Conservation (phyloP, 192 early-diverging fungal species). For the Backusella tarrabulga region DNA sequence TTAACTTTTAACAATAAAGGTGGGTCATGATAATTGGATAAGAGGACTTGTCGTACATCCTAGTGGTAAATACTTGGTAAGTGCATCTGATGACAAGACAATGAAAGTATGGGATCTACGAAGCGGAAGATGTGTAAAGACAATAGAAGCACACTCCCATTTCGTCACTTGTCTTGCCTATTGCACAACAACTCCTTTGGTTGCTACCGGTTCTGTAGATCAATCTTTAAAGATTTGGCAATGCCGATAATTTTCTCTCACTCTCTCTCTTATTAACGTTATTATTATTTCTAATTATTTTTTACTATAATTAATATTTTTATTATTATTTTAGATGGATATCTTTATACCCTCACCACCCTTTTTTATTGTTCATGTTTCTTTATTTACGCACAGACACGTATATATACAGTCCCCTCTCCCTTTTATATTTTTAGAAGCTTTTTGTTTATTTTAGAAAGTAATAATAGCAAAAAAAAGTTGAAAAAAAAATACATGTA, state of each 20-base stretch:
- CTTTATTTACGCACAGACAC: neutral
- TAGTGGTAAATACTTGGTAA: conserved; percentile 77
- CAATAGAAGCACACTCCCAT: conserved; percentile 82
- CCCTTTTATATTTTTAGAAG: neutral
- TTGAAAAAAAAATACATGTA: neutral
- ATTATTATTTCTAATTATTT: neutral
- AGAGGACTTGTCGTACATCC: conserved; percentile 84
- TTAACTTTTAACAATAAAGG: conserved; percentile 34
- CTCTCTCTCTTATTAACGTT: neutral
- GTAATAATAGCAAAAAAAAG: neutral
- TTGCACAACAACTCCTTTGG: conserved; percentile 60
- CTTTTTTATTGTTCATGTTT: neutral
- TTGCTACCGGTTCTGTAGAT: conserved; percentile 88
- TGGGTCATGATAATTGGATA: conserved; percentile 94
- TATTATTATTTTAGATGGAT: conserved; percentile 7
- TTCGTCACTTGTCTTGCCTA: conserved; percentile 86
- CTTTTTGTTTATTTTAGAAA: neutral
- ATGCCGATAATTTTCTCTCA: conserved; percentile 44
- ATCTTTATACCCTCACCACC: neutral
- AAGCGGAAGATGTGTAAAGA: conserved; percentile 80
- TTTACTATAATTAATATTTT: neutral
- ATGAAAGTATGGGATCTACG: conserved; percentile 88
- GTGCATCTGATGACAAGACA: conserved; percentile 89
- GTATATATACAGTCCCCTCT: neutral
- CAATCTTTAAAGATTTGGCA: conserved; percentile 74